Percentiles rank a stretch among this genome's conserved stretches.
Conservation (phyloP, 2,329 filamentous ascomycete species). For the Colletotrichum acutatum region DNA sequence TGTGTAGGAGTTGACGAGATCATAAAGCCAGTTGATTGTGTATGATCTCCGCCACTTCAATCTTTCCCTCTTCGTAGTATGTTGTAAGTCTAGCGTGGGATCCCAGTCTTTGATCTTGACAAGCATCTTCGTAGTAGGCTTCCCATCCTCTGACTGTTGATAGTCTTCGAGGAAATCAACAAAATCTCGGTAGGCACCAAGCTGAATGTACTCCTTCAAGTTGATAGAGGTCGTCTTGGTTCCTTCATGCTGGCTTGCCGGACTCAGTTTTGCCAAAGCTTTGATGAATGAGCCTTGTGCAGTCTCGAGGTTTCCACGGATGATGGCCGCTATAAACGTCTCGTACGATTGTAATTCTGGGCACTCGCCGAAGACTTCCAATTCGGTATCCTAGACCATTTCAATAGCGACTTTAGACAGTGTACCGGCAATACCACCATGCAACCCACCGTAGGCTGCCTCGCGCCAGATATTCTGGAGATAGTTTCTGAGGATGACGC, state of each 20-base stretch:
- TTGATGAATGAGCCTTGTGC: conserved; percentile 41
- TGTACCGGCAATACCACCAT: conserved; percentile 56
- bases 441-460: conserved; percentile 56
- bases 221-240: conserved; percentile 44
- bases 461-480: conserved; percentile 55
- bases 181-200: conserved; percentile 54
- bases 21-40: conserved; percentile 64
- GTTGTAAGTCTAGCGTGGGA: conserved; percentile 50
- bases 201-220: conserved; percentile 55
- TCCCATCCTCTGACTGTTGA: conserved; percentile 55
- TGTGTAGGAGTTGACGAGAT: conserved; percentile 59
- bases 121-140: conserved; percentile 57
- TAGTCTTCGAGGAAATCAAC: conserved; percentile 58
- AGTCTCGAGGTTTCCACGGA: conserved; percentile 47
- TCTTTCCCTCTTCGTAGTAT: conserved; percentile 50
- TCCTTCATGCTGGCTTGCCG: neutral
- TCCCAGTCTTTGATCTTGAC: conserved; percentile 53
- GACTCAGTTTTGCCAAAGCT: conserved; percentile 6
- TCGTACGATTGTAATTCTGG: conserved; percentile 56
- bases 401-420: conserved; percentile 53
- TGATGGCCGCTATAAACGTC: conserved; percentile 53
- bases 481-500: conserved; percentile 50
- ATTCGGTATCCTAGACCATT: conserved; percentile 51
- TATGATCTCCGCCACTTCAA: conserved; percentile 59
- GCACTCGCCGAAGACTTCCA: conserved; percentile 56